Evolutionary conservation across 768 basidiomycete genomes (phyloP), one percentile per base, ranked within the genome.

Genomic region (Suillus alpinus): DNA sequence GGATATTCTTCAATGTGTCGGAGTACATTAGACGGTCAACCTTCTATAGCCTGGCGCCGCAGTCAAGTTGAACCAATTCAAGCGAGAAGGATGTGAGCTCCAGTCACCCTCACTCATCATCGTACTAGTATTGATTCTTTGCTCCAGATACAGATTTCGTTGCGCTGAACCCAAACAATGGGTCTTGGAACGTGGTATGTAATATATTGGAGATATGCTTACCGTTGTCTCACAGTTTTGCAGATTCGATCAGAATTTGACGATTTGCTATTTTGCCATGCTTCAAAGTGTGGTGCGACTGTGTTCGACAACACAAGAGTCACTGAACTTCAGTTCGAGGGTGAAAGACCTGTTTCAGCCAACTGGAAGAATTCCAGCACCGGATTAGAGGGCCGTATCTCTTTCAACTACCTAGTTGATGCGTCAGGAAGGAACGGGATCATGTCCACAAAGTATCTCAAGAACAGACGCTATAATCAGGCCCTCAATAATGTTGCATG

Each of bases 231-330:
- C 51, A 53, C 6, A n/a, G 5, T 36, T 20, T 23, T 18, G 58
- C 40, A 85, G 84, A 71, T 83, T 60, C 83, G 85, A 37, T 84
- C 85, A 13, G 85, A 87, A 69, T 85, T 85, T 66, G 85, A 87
- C 69, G 78, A 83, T 9, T 68, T 87, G 61, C 74, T 87, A 47
- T 70, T 87, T 65, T 79, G 80, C 62, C 83, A 87, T 68, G 81
- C 84, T 34, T 80, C 79, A 31, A 73, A 79, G 16, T 79, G 75
- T 58, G 84, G 84, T 13, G 83, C 78, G 50, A 69, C 74, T 39
- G 80, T 87, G 23, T 84, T 81, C 63, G 84, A 87, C 65, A 77
- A 77, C 63, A 84, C 83, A 6, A 81, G 75, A 66, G 84, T 85
- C 56, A 78, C 78, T 23, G 66, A 68, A 37, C 63, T 77, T 43